Evolutionary conservation across 2,329 filamentous ascomycete species (phyloP).

Genomic region (Neofusicoccum sp.): DNA sequence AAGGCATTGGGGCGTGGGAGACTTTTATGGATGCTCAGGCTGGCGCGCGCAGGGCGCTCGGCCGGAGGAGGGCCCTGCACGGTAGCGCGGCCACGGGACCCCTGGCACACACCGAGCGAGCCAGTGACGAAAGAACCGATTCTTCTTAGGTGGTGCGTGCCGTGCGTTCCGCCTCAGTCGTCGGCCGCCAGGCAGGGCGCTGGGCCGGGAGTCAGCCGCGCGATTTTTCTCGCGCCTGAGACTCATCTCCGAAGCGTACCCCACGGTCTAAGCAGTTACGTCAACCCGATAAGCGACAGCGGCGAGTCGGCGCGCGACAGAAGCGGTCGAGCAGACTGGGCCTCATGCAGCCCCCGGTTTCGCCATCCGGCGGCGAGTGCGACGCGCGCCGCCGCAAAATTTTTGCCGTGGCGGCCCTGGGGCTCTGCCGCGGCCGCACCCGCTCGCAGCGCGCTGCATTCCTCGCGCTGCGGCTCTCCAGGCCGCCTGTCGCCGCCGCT

Average conservation of each 20-base stretch:
- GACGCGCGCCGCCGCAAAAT: neutral
- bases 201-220: conserved; percentile 19
- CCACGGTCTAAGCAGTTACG: conserved; percentile 19
- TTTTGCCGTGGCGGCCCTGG: neutral
- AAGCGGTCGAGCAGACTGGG: conserved; percentile 20
- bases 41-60: neutral
- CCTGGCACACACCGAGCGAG: conserved; percentile 15
- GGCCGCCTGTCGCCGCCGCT: neutral
- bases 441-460: conserved; percentile 6
- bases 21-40: conserved; percentile 19
- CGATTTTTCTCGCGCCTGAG: conserved; percentile 19
- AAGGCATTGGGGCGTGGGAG: conserved; percentile 5
- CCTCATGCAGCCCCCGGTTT: conserved; percentile 20
- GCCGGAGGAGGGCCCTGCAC: conserved; percentile 7
- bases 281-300: conserved; percentile 19
- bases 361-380: conserved; percentile 14
- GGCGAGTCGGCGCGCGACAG: conserved; percentile 13
- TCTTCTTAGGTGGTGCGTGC: conserved; percentile 16
- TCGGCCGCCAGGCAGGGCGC: conserved; percentile 12
- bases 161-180: conserved; percentile 19
- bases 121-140: conserved; percentile 21
- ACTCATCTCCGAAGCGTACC: conserved; percentile 16
- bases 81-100: conserved; percentile 15
- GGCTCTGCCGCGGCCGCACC: conserved; percentile 13
- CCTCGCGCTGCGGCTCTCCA: conserved; percentile 4